phyloP scores from a whole-genome alignment of 2,329 filamentous ascomycete genomes.

The Colletotrichum musae region DNA sequence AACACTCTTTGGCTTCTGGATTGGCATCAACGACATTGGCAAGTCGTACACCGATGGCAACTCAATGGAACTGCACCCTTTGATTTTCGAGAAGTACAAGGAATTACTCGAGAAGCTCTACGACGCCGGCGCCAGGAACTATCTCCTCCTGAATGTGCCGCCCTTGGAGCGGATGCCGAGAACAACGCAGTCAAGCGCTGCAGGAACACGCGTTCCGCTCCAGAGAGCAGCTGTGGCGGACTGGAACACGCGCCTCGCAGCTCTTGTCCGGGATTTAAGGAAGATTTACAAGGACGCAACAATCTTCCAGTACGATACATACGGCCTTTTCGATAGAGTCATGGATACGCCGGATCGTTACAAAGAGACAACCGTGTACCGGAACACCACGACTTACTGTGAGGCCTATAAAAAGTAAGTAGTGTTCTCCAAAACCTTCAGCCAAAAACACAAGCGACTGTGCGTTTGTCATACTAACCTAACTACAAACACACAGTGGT shows the following conservation, averaged over 20 bases:
- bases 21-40: conserved; percentile 70
- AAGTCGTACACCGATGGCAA: conserved; percentile 48
- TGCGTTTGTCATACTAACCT: neutral
- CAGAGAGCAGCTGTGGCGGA: conserved; percentile 17
- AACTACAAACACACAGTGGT: neutral
- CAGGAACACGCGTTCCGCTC: neutral
- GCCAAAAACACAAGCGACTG: neutral
- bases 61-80: neutral
- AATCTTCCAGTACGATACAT: conserved; percentile 15
- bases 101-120: conserved; percentile 56
- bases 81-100: conserved; percentile 6
- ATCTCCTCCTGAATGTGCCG: conserved; percentile 66
- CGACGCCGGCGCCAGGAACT: conserved; percentile 65
- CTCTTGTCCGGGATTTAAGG: neutral
- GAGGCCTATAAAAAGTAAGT: neutral
- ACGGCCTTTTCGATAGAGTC: conserved; percentile 12
- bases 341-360: conserved; percentile 4
- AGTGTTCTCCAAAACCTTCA: too few species aligned
- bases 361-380: conserved; percentile 2
- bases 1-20: conserved; percentile 66
- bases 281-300: conserved; percentile 2
- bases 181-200: conserved; percentile 14
- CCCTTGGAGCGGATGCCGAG: conserved; percentile 53
- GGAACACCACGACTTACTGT: neutral
- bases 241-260: conserved; percentile 5